Evolutionary conservation across 495 filamentous ascomycete genomes (phyloP).

Genomic region (Symbiotaphrina buchneri): DNA sequence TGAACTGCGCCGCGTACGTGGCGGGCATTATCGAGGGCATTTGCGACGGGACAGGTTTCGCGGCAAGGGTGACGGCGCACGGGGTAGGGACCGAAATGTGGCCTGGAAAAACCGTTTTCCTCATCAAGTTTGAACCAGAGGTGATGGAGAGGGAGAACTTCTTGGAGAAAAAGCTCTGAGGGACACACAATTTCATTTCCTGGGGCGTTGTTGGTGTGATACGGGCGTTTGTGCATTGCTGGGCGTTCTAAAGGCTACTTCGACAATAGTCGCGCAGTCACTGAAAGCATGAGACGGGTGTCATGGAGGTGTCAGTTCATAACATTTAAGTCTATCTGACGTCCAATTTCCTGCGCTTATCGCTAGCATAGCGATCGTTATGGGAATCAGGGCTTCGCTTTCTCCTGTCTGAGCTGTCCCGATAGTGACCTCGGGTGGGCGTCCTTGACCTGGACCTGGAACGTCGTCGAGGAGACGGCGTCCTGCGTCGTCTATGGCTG

Average conservation of each 20-base stretch:
- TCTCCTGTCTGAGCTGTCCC: slow-evolving; percentile 2
- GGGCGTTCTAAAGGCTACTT: too few relatives aligned
- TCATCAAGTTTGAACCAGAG: slow-evolving; percentile 71
- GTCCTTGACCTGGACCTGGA: slow-evolving; percentile 3
- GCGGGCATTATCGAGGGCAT: slow-evolving; percentile 91
- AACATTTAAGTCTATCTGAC: slow-evolving; percentile 1
- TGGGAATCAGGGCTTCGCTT: slow-evolving; percentile 2
- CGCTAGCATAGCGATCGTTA: background rate
- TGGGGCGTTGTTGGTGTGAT: background rate
- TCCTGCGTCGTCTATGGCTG: background rate
- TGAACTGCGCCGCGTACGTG: slow-evolving; percentile 91
- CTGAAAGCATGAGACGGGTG: background rate
- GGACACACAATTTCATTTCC: too few relatives aligned
- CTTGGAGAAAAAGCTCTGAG: slow-evolving; percentile 26
- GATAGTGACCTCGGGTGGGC: background rate
- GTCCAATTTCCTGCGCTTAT: slow-evolving; percentile 2
- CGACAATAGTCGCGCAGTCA: too few relatives aligned
- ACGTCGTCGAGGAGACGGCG: slow-evolving; percentile 2
- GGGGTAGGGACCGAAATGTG: slow-evolving; percentile 67
- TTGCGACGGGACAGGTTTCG: slow-evolving; percentile 78
- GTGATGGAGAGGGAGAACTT: slow-evolving; percentile 81
- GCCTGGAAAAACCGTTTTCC: slow-evolving; percentile 86
- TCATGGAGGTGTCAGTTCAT: background rate
- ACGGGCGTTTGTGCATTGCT: background rate
- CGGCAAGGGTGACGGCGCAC: slow-evolving; percentile 78